Base-by-base conservation (phyloP, 352 stramenopile genomes). In the Phytophthora sp. region DNA sequence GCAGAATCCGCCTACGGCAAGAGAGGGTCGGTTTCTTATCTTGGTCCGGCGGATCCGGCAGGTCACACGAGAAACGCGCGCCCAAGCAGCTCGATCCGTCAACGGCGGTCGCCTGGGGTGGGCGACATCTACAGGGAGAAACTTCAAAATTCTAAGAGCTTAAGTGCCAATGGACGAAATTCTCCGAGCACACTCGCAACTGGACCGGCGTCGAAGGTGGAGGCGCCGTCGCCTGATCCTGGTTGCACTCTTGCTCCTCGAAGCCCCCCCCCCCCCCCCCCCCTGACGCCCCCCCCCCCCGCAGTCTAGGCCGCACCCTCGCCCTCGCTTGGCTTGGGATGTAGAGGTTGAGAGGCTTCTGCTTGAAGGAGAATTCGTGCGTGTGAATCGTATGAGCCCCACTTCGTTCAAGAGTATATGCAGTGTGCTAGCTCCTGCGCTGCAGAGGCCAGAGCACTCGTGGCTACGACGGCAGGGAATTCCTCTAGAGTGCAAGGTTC, bases 31-130 rank as follows among this genome's bases (percentile, higher is more conserved):
- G 20, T 1, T 8, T 45, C 15, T 27, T 26, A 45, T 45, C 17
- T 45, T 45, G 15, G 38, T 45, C 38, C 38, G 38, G n/a, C 38
- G 20, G 17, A 45, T 45, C 38, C 4, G 15, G 4, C 38, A 24
- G 20, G 38, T 45, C 38, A 45, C 28, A 45, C 38, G 38, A 45
- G 38, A 45, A 21, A 45, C 20, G 38, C 38, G 38, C 38, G 18
- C 38, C 13, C n/a, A 5, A 7, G n/a, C 15, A 8, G 10, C 7
- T 45, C n/a, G 18, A 27, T 45, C 38, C 8, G 15, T 4, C 38
- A 45, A 28, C 38, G 9, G 10, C 10, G 17, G 1, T 5, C 34
- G 0, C 11, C 13, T n/a, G 34, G 34, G 34, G 34, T 41, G 34
- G 34, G 34, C 34, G 13, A 41, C 34, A 41, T 41, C 34, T 41